Evolutionary conservation across 2,329 filamentous ascomycete species (phyloP).

Genomic region (Helotiales sp.): DNA sequence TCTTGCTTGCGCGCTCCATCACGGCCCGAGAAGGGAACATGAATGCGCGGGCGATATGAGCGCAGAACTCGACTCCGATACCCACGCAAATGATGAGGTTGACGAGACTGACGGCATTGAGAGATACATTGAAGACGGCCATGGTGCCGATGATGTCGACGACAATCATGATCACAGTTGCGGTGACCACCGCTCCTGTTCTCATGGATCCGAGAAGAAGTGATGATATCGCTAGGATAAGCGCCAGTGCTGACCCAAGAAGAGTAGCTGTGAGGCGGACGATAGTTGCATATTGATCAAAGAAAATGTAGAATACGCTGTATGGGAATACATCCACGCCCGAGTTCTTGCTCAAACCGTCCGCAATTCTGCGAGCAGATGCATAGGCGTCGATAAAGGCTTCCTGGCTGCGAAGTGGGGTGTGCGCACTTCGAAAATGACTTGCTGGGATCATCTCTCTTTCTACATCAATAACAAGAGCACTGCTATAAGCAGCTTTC

Average conservation of each 20-base stretch:
- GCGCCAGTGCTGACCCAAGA: constrained; percentile 79
- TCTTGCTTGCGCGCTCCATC: constrained; percentile 78
- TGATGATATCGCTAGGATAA: constrained; percentile 82
- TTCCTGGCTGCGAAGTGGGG: constrained; percentile 81
- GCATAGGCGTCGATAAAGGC: constrained; percentile 94
- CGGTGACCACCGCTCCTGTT: constrained; percentile 81
- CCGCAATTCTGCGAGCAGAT: constrained; percentile 84
- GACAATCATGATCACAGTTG: constrained; percentile 91
- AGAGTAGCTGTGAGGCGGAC: constrained; percentile 79
- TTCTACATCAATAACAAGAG: constrained; percentile 77
- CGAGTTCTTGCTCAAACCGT: constrained; percentile 73
- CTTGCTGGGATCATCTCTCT: constrained; percentile 74
- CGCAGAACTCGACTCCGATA: constrained; percentile 96
- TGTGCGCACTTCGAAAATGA: constrained; percentile 91
- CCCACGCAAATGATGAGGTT: constrained; percentile 97
- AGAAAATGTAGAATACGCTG: constrained; percentile 98
- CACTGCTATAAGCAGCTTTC: constrained; percentile 82
- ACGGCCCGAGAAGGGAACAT: constrained; percentile 87
- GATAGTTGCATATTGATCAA: constrained; percentile 93
- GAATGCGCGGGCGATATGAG: constrained; percentile 93
- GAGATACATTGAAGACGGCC: constrained; percentile 83
- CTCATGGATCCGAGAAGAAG: constrained; percentile 81
- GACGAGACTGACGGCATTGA: constrained; percentile 94
- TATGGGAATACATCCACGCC: constrained; percentile 91
- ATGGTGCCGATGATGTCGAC: constrained; percentile 95